These are phyloP conservation scores for Westerdykella sp. DNA, from an alignment of 2,329 filamentous ascomycete species.

Conservation along the genomic window DNA sequence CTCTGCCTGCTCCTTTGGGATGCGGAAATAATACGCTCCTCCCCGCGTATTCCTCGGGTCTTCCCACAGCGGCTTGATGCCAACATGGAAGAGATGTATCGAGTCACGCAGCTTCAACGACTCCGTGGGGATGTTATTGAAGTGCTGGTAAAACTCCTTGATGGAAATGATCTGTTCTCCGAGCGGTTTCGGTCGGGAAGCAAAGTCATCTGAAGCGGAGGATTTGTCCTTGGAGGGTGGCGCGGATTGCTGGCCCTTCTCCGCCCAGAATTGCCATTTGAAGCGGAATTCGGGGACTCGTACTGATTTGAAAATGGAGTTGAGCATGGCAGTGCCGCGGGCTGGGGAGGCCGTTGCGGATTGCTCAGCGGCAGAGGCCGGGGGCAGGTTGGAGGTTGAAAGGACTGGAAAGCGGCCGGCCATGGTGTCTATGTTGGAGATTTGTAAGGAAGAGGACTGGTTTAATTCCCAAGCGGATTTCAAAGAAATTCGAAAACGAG, in stretches of 20 bases:
- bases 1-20: slow-evolving; percentile 65
- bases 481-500: slow-evolving; percentile 13
- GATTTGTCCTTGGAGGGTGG: slow-evolving; percentile 16
- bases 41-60: slow-evolving; percentile 81
- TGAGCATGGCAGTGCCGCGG: slow-evolving; percentile 68
- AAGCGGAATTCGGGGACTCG: slow-evolving; percentile 47
- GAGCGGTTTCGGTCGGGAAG: slow-evolving; percentile 42
- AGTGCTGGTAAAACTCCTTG: slow-evolving; percentile 46
- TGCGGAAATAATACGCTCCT: slow-evolving; percentile 87
- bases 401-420: slow-evolving; percentile 30
- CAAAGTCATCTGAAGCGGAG: slow-evolving; percentile 34
- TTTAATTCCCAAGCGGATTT: slow-evolving; percentile 8
- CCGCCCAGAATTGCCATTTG: slow-evolving; percentile 50
- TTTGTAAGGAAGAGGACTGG: slow-evolving; percentile 9
- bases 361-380: slow-evolving; percentile 54
- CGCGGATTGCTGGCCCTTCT: slow-evolving; percentile 31
- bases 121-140: slow-evolving; percentile 69
- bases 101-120: slow-evolving; percentile 61
- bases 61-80: slow-evolving; percentile 77
- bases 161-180: slow-evolving; percentile 42
- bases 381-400: slow-evolving; percentile 47
- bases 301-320: slow-evolving; percentile 41
- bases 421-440: slow-evolving; percentile 16
- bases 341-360: slow-evolving; percentile 62
- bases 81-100: slow-evolving; percentile 74